A percentile compares a stretch with the other conserved stretches of the same genome.
Evolutionary conservation across 2,329 filamentous ascomycete species (phyloP).

Genomic region (Colletotrichum spinosum): DNA sequence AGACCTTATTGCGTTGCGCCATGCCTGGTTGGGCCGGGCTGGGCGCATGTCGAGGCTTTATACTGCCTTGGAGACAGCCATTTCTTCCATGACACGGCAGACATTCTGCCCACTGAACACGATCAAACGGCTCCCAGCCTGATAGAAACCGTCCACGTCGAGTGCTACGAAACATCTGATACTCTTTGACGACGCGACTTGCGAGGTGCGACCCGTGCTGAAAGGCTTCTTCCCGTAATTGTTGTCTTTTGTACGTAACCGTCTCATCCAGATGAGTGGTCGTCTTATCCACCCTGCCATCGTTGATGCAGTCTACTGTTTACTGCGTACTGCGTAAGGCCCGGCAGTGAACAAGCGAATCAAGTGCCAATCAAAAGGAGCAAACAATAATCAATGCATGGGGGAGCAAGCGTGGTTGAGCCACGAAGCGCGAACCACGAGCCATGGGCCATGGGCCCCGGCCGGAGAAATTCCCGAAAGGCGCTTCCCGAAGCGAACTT

Average conservation of each 20-base stretch:
- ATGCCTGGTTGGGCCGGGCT: not conserved
- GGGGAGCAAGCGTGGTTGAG: not conserved
- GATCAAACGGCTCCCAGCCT: constrained; percentile 26
- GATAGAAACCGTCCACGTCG: constrained; percentile 12
- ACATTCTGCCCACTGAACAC: constrained; percentile 22
- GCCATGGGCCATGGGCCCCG: not conserved
- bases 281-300: too few species aligned
- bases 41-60: constrained; percentile 21
- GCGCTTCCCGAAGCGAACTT: constrained; percentile 5
- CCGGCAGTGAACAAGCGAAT: too few species aligned
- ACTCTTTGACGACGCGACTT: not conserved
- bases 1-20: not conserved
- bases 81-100: constrained; percentile 13
- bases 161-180: not conserved
- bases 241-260: too few species aligned
- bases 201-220: constrained; percentile 2
- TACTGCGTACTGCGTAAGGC: too few species aligned
- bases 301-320: too few species aligned
- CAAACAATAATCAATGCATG: too few species aligned
- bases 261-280: too few species aligned
- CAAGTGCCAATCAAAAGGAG: too few species aligned
- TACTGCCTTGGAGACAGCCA: constrained; percentile 8
- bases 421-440: too few species aligned
- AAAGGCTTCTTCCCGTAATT: too few species aligned
- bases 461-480: constrained; percentile 7